Evolutionary conservation across 495 filamentous ascomycete species (phyloP), one percentile per base, ranked within the genome.

Genomic region (Podospora comata): DNA sequence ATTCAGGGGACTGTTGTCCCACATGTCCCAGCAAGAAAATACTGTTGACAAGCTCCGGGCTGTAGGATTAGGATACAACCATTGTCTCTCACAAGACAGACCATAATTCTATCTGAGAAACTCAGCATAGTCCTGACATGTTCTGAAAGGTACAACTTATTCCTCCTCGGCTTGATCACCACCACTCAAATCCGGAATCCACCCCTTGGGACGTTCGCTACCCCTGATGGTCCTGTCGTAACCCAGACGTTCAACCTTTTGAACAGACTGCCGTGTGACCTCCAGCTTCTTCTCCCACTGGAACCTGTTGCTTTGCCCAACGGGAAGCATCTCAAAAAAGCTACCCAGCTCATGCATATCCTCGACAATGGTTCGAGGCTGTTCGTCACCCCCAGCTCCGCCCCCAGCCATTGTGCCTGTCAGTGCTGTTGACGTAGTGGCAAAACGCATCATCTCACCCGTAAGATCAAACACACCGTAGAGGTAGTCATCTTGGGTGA

Each of bases 361-460:
- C 28, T 83, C 79, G 56, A 97, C 81, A 18, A 96, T 88, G n/a
- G 83, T 85, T 7, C 85, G 77, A 54, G 69, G 67, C 1, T 66
- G 53, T 0, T 68, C 75, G 11, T 56, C 71, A 23, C 65, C 39
- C 3, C 15, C 4, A 6, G 34, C 61, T 27, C 32, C 82, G 18
- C 86, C 85, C 30, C 32, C 82, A n/a, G 86, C 86, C 62, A 89
- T 72, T 27, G 77, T 71, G 19, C 88, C 89, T 60, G 74, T 83
- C 19, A 89, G 87, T 0, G 91, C 91, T 72, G 92, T 90, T 20
- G 86, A 85, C 18, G 91, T 92, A 39, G 97, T 94, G 0, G 92
- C 93, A 78, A 96, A 97, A 32, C 93, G 85, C 95, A 99, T 99
- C 80, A 98, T 84, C 78, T 99, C 95, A 11, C 95, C 95, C 0